Evolutionary conservation across 1,139 yeast species (phyloP).

Genomic region (Magnusiomyces clavatus): DNA sequence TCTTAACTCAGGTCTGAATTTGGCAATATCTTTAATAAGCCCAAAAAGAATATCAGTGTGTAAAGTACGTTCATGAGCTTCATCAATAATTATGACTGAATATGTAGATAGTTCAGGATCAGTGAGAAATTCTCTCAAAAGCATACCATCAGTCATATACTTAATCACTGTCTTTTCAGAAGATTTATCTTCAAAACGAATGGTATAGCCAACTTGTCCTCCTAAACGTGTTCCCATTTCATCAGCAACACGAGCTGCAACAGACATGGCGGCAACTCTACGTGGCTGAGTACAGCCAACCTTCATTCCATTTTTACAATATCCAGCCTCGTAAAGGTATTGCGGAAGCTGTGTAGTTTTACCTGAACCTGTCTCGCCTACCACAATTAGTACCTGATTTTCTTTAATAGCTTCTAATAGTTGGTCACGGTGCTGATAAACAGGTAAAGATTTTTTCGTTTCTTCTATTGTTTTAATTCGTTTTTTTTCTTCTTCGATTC

Average conservation of each 20-base stretch:
- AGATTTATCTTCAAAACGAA: slow-evolving; percentile 77
- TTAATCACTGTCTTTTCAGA: slow-evolving; percentile 59
- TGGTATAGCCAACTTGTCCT: slow-evolving; percentile 74
- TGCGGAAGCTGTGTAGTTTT: slow-evolving; percentile 95
- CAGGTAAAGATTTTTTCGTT: slow-evolving; percentile 66
- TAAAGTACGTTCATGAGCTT: slow-evolving; percentile 79
- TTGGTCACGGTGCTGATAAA: slow-evolving; percentile 52
- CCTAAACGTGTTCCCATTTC: slow-evolving; percentile 73
- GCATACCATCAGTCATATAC: slow-evolving; percentile 93
- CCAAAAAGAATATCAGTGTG: slow-evolving; percentile 90
- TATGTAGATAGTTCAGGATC: slow-evolving; percentile 66
- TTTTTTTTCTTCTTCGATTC: slow-evolving; percentile 37
- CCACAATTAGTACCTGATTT: slow-evolving; percentile 76
- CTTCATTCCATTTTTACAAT: slow-evolving; percentile 41
- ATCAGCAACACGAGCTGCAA: slow-evolving; percentile 84
- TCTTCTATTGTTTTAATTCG: slow-evolving; percentile 39
- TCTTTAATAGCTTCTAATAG: slow-evolving; percentile 54
- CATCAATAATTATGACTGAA: slow-evolving; percentile 87
- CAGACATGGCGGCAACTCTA: slow-evolving; percentile 91
- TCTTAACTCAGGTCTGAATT: slow-evolving; percentile 58
- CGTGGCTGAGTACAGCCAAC: slow-evolving; percentile 96
- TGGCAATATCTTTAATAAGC: slow-evolving; percentile 62
- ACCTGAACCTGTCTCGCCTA: slow-evolving; percentile 98
- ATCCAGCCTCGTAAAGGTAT: slow-evolving; percentile 76
- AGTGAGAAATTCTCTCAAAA: slow-evolving; percentile 70